A percentile compares a stretch with the other conserved stretches of the same genome.
These are phyloP conservation scores for Cyclocybe cylindracea DNA, from an alignment of 768 basidiomycete genomes.

Conservation along the genomic window DNA sequence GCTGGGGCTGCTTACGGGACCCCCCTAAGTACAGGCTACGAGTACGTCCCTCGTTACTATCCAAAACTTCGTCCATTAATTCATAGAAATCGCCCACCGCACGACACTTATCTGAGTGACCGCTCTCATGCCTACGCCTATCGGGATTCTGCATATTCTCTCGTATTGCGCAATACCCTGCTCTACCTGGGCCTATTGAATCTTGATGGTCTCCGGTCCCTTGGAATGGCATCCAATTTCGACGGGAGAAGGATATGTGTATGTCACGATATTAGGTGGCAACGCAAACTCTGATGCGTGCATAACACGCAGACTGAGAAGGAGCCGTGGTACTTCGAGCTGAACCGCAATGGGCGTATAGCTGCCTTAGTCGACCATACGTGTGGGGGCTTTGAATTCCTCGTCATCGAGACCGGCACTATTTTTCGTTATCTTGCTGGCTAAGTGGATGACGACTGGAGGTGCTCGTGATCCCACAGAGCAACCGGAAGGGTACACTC, in stretches of 20 bases:
- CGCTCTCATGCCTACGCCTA: no score
- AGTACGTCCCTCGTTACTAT: slow-evolving; percentile 19
- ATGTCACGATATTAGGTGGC: no score
- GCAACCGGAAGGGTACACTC: slow-evolving; percentile 51
- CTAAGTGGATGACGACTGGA: slow-evolving; percentile 68
- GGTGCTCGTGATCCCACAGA: slow-evolving; percentile 51
- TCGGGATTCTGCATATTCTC: no score
- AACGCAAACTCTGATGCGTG: slow-evolving; percentile 8
- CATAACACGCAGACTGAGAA: slow-evolving; percentile 45
- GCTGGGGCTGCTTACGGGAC: slow-evolving; percentile 33
- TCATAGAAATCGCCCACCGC: neutral
- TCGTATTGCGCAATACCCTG: no score
- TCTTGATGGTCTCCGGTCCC: no score
- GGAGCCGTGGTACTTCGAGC: slow-evolving; percentile 66
- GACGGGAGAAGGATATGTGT: no score
- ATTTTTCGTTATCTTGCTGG: slow-evolving; percentile 78
- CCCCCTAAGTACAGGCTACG: slow-evolving; percentile 21
- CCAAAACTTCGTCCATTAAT: neutral
- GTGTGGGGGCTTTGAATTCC: slow-evolving; percentile 45
- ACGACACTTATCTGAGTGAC: neutral
- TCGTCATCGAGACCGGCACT: slow-evolving; percentile 72
- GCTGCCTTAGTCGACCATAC: slow-evolving; percentile 61
- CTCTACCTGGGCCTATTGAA: no score
- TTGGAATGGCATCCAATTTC: no score
- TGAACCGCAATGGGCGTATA: slow-evolving; percentile 70